phyloP scores from a whole-genome alignment of 768 basidiomycete genomes.

The Pleurotus citrinopileatus region DNA sequence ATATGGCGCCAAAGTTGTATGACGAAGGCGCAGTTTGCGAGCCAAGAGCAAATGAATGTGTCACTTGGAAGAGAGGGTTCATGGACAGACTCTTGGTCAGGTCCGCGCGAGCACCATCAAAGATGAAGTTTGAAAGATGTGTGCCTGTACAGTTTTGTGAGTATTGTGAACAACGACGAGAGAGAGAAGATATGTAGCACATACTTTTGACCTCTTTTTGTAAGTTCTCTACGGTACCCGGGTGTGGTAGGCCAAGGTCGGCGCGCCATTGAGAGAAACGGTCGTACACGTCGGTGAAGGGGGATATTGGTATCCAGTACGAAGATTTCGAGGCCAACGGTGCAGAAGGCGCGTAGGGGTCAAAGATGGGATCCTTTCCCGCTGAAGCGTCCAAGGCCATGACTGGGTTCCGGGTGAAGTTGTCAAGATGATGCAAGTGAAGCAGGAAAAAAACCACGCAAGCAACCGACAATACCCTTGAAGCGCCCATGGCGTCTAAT shows the following conservation, averaged over 20 bases:
- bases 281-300: constrained; percentile 64
- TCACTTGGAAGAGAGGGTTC: constrained; percentile 97
- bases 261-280: constrained; percentile 81
- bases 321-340: constrained; percentile 29
- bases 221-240: constrained; percentile 91
- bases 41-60: constrained; percentile 91
- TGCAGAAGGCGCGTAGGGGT: constrained; percentile 31
- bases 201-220: constrained; percentile 90
- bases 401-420: too few species aligned
- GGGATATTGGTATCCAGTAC: constrained; percentile 46
- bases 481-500: not conserved
- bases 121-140: constrained; percentile 90
- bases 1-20: constrained; percentile 94
- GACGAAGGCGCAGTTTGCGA: constrained; percentile 81
- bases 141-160: constrained; percentile 58
- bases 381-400: constrained; percentile 45
- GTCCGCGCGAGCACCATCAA: constrained; percentile 97
- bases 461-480: constrained; percentile 12
- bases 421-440: constrained; percentile 25
- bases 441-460: constrained; percentile 35
- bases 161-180: constrained; percentile 9
- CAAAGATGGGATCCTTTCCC: constrained; percentile 41
- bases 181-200: constrained; percentile 20
- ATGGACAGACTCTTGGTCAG: constrained; percentile 89
- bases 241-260: constrained; percentile 79